Conservation (phyloP, 139 green algal species). For the Picochlorum sp. region DNA sequence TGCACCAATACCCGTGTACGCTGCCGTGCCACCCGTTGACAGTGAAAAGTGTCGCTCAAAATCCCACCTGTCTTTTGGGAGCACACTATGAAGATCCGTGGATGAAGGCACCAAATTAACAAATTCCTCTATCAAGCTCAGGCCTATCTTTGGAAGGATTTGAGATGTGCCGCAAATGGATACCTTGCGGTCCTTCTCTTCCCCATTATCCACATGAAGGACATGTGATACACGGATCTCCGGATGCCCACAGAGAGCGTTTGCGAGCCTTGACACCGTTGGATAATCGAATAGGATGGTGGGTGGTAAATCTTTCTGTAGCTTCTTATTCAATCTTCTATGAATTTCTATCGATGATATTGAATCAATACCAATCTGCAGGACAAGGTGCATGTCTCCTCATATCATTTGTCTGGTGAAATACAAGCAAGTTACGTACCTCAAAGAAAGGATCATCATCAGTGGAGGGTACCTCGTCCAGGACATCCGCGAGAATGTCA, state of each 20-base stretch:
- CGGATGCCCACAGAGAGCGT: no score
- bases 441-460: not conserved
- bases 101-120: slow-evolving; percentile 4
- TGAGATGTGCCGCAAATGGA: not conserved
- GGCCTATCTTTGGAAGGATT: not conserved
- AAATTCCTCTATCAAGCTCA: no score
- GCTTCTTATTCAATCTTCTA: slow-evolving; percentile 18
- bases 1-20: slow-evolving; percentile 40
- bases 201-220: no score
- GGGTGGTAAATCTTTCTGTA: slow-evolving; percentile 15
- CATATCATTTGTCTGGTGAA: not conserved
- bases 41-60: slow-evolving; percentile 37
- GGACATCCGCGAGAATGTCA: no score
- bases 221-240: no score
- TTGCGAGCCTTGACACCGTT: not conserved
- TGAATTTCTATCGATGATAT: slow-evolving; percentile 18
- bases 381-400: not conserved
- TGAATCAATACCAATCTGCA: slow-evolving; percentile 54
- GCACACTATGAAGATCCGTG: slow-evolving; percentile 38
- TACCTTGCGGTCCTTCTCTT: not conserved
- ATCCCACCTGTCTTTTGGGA: slow-evolving; percentile 40
- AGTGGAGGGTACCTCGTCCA: not conserved
- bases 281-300: slow-evolving; percentile 50
- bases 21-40: slow-evolving; percentile 17
- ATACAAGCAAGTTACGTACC: not conserved